Percentiles rank a stretch among this genome's conserved stretches.
Conservation (phyloP, 2,329 filamentous ascomycete genomes). For the Ophiostoma perfectum region DNA sequence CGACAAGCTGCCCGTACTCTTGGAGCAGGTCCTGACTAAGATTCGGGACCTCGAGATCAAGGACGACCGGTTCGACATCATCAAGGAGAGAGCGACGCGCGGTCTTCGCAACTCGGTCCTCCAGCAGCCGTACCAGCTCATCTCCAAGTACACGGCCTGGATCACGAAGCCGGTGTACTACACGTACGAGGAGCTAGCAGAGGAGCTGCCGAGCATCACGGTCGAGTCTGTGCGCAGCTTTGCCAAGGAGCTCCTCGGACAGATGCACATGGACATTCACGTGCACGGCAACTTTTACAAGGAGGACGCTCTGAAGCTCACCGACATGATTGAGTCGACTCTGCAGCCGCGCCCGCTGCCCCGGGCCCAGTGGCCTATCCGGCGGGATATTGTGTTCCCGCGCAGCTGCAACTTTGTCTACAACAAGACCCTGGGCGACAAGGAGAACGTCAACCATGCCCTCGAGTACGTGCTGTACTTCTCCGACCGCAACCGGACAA, state of each 20-base stretch:
- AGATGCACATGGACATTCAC: conserved; percentile 82
- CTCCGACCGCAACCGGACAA: conserved; percentile 61
- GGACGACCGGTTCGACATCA: conserved; percentile 82
- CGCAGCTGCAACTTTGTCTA: conserved; percentile 79
- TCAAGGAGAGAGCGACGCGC: conserved; percentile 76
- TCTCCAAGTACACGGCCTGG: conserved; percentile 76
- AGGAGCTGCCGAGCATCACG: conserved; percentile 69
- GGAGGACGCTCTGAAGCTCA: conserved; percentile 82
- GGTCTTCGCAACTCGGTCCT: conserved; percentile 82
- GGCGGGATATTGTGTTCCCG: conserved; percentile 70
- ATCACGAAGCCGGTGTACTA: conserved; percentile 71
- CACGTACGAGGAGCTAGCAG: conserved; percentile 72
- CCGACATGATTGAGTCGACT: conserved; percentile 72
- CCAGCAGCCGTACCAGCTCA: conserved; percentile 82
- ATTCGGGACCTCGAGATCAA: conserved; percentile 80
- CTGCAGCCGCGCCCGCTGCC: conserved; percentile 70
- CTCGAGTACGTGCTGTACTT: conserved; percentile 73
- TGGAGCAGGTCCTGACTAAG: conserved; percentile 81
- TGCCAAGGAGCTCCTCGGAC: conserved; percentile 71
- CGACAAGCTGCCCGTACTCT: conserved; percentile 83
- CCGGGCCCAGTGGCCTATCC: conserved; percentile 70
- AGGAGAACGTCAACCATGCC: conserved; percentile 82
- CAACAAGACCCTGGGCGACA: conserved; percentile 73
- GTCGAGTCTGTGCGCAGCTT: conserved; percentile 70
- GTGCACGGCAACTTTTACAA: conserved; percentile 92